Conservation (phyloP, 352 stramenopile species). For the Phytophthora boehmeriae region DNA sequence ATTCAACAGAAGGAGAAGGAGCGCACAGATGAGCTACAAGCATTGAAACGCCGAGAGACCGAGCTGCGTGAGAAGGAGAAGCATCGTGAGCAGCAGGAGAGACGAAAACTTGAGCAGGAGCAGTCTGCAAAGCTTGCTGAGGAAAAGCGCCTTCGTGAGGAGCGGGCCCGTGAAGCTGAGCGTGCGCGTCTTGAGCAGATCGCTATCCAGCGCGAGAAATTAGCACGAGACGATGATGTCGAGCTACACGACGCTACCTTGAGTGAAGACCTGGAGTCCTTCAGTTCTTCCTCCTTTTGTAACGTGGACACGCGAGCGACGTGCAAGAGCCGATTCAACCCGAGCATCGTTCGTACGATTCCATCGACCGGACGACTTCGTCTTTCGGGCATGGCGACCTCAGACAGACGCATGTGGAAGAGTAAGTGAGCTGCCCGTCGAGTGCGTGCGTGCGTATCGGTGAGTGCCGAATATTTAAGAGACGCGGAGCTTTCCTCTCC, state of each 20-base stretch:
- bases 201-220: slow-evolving; percentile 69
- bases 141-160: slow-evolving; percentile 63
- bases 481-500: slow-evolving; percentile 8
- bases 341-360: background rate
- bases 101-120: slow-evolving; percentile 64
- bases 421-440: slow-evolving; percentile 33
- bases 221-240: slow-evolving; percentile 63
- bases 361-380: slow-evolving; percentile 6
- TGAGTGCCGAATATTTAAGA: slow-evolving; percentile 46
- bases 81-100: slow-evolving; percentile 70
- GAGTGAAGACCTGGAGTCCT: slow-evolving; percentile 83
- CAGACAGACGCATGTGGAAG: slow-evolving; percentile 23
- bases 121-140: slow-evolving; percentile 46
- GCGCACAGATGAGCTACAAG: slow-evolving; percentile 68
- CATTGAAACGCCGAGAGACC: slow-evolving; percentile 63
- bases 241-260: slow-evolving; percentile 76
- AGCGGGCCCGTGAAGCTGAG: slow-evolving; percentile 65
- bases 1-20: slow-evolving; percentile 86
- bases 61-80: slow-evolving; percentile 78
- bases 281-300: slow-evolving; percentile 91
- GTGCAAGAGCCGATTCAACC: slow-evolving; percentile 20
- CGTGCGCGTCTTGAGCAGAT: slow-evolving; percentile 56
- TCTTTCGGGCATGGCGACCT: background rate
- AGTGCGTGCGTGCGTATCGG: slow-evolving; percentile 37
- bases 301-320: slow-evolving; percentile 28